Conservation (phyloP, 148 eudicot genomes). For the Dysphania ambrosioides region DNA sequence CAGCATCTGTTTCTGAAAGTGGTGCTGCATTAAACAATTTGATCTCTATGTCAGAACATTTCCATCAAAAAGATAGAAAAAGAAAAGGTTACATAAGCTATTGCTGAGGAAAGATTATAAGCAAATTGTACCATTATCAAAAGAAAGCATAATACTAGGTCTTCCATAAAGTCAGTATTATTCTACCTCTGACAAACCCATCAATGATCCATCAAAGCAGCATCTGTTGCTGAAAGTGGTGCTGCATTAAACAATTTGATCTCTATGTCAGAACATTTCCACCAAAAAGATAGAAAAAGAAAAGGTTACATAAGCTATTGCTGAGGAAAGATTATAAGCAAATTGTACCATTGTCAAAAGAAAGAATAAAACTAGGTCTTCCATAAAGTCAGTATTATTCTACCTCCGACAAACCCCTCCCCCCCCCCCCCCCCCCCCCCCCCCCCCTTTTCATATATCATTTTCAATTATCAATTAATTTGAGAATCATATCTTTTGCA, state of each 20-base stretch:
- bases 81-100: neutral
- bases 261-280: slow-evolving; percentile 20
- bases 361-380: no score
- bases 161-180: no score
- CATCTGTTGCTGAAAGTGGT: slow-evolving; percentile 86
- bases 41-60: slow-evolving; percentile 19
- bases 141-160: no score
- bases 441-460: no score
- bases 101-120: neutral
- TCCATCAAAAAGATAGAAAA: neutral
- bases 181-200: no score
- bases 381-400: no score
- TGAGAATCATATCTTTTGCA: no score
- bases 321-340: neutral
- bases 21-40: slow-evolving; percentile 64
- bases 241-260: slow-evolving; percentile 50
- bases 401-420: no score
- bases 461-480: no score
- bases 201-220: slow-evolving; percentile 84
- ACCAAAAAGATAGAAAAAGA: neutral
- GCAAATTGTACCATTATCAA: neutral
- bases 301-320: neutral
- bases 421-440: no score
- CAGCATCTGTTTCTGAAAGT: slow-evolving; percentile 84
- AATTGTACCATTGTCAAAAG: neutral